A percentile compares a stretch with the other conserved stretches of the same genome.
Conservation (phyloP, 352 stramenopile species). For the Phytophthora podocarpi region DNA sequence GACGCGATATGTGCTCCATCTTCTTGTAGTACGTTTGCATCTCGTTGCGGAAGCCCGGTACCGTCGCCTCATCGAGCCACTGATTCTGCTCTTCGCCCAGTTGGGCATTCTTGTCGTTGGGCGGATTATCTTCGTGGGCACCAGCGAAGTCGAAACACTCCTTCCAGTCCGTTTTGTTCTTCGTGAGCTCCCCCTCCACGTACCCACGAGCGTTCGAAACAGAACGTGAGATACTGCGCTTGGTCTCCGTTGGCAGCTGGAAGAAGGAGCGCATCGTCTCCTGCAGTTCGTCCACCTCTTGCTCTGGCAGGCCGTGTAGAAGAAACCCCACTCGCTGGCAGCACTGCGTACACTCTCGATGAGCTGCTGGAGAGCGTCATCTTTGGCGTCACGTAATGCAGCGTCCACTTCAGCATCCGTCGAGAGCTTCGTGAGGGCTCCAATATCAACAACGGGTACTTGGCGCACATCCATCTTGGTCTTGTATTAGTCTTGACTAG, state of each 20-base stretch:
- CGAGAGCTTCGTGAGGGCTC: constrained; percentile 39
- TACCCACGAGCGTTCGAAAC: constrained; percentile 88
- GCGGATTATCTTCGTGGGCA: constrained; percentile 41
- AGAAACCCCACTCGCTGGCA: constrained; percentile 87
- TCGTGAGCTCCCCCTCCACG: constrained; percentile 95
- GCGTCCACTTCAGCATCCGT: constrained; percentile 35
- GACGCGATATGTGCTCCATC: constrained; percentile 60
- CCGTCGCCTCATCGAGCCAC: constrained; percentile 49
- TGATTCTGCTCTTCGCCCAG: constrained; percentile 90
- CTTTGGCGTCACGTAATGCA: constrained; percentile 6
- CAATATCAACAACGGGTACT: constrained; percentile 56
- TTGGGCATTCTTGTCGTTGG: constrained; percentile 56
- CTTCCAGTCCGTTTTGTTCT: constrained; percentile 94
- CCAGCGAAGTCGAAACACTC: constrained; percentile 80
- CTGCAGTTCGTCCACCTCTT: constrained; percentile 72
- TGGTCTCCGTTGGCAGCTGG: constrained; percentile 56
- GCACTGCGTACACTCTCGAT: constrained; percentile 43
- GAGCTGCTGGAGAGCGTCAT: constrained; percentile 25
- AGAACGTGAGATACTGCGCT: constrained; percentile 62
- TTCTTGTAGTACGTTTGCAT: constrained; percentile 49
- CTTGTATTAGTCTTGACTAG: no score
- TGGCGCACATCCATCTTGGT: constrained; percentile 23
- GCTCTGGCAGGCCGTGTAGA: constrained; percentile 81
- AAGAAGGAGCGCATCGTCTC: constrained; percentile 83
- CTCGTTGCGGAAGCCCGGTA: constrained; percentile 59